Evolutionary conservation across 495 filamentous ascomycete species (phyloP).

Genomic region (Podospora australis): DNA sequence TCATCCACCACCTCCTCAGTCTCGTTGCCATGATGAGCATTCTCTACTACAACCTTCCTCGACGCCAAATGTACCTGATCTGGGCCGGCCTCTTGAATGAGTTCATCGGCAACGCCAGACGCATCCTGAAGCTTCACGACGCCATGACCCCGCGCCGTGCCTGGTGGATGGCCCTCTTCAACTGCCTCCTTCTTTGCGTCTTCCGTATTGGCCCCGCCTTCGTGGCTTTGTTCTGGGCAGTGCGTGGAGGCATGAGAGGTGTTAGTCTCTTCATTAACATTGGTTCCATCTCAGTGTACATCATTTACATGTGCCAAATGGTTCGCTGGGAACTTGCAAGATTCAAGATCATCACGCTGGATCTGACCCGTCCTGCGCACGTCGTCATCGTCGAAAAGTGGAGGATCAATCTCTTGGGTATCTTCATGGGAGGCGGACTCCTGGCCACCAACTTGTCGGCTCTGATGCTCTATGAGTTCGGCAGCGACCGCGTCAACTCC

Average conservation of each 20-base stretch:
- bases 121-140: slow-evolving; percentile 17
- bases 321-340: slow-evolving; percentile 6
- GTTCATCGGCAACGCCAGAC: slow-evolving; percentile 14
- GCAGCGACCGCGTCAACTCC: not conserved
- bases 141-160: slow-evolving; percentile 4
- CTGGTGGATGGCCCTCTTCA: slow-evolving; percentile 13
- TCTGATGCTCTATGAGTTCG: slow-evolving; percentile 11
- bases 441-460: slow-evolving; percentile 11
- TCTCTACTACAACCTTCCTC: slow-evolving; percentile 13
- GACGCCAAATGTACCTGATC: slow-evolving; percentile 18
- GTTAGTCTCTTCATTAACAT: slow-evolving; percentile 8
- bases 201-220: slow-evolving; percentile 15
- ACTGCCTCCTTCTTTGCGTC: slow-evolving; percentile 3
- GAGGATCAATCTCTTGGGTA: slow-evolving; percentile 12
- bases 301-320: slow-evolving; percentile 18
- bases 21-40: slow-evolving; percentile 15
- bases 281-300: not conserved
- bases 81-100: slow-evolving; percentile 16
- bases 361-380: not conserved
- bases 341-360: slow-evolving; percentile 6
- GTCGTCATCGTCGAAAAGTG: slow-evolving; percentile 15
- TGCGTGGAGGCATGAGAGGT: slow-evolving; percentile 9
- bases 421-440: slow-evolving; percentile 10
- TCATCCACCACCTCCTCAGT: slow-evolving; percentile 22
- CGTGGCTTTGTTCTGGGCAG: slow-evolving; percentile 16